phyloP scores from a whole-genome alignment of 2,329 filamentous ascomycete genomes.

The Trichoderma pleuroti region DNA sequence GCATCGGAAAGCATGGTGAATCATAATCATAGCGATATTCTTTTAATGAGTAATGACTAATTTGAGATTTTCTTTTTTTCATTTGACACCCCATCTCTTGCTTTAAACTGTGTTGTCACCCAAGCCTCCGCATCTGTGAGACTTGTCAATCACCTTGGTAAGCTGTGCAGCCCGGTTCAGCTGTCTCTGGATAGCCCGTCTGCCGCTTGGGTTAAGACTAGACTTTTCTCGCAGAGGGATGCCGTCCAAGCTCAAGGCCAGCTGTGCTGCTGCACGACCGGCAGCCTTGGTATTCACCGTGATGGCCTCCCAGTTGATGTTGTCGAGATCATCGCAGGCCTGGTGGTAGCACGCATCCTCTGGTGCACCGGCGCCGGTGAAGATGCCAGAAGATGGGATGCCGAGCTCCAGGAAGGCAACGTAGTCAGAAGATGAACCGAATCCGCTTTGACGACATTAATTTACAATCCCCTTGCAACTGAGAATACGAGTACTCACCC shows the following conservation, averaged over 20 bases:
- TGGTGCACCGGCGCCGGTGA: conserved; percentile 34
- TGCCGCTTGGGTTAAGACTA: conserved; percentile 25
- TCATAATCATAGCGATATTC: neutral
- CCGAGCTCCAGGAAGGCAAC: conserved; percentile 37
- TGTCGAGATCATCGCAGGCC: conserved; percentile 38
- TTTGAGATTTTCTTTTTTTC: neutral
- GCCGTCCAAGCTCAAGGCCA: conserved; percentile 36
- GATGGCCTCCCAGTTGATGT: conserved; percentile 42
- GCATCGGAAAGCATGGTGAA: neutral
- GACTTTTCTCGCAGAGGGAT: conserved; percentile 33
- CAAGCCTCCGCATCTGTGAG: conserved; percentile 29
- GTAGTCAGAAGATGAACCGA: conserved; percentile 38
- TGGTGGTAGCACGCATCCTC: conserved; percentile 40
- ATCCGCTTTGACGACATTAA: conserved; percentile 23
- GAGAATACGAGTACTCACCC: conserved; percentile 20
- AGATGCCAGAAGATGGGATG: conserved; percentile 38
- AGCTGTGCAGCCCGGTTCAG: conserved; percentile 28
- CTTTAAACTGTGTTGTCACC: conserved; percentile 21
- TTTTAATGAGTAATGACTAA: conserved; percentile 7
- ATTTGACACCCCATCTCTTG: neutral
- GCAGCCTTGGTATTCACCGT: conserved; percentile 43
- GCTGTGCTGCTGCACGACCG: conserved; percentile 46
- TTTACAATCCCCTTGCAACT: too few species aligned
- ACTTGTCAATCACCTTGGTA: conserved; percentile 27
- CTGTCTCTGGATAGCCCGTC: conserved; percentile 25